These are phyloP conservation scores for Neurospora crassa DNA, from an alignment of 2,329 filamentous ascomycete species.

Conservation along the genomic window DNA sequence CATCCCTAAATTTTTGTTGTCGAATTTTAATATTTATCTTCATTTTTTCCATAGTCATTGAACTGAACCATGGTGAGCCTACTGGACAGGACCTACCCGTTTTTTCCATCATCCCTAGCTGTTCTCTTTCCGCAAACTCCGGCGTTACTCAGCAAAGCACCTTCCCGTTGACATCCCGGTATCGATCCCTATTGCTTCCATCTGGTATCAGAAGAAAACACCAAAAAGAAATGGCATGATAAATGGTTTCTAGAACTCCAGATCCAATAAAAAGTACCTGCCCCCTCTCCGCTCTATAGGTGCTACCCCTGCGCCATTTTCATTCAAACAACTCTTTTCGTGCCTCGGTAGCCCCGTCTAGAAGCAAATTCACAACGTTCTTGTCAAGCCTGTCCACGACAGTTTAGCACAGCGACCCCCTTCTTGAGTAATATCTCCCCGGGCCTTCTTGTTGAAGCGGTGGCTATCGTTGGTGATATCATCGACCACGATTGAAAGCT, in stretches of 20 bases:
- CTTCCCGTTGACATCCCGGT: neutral
- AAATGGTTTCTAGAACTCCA: neutral
- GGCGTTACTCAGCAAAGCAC: neutral
- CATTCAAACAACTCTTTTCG: neutral
- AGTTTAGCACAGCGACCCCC: neutral
- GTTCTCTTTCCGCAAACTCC: neutral
- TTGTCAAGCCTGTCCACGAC: neutral
- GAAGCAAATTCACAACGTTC: neutral
- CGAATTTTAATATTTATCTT: too few species aligned
- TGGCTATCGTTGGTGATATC: neutral
- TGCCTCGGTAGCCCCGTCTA: neutral
- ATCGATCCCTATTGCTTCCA: neutral
- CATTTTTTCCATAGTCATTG: too few species aligned
- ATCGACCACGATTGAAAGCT: neutral
- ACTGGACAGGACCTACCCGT: neutral
- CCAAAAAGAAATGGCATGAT: neutral
- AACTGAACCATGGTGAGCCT: neutral
- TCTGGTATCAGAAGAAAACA: neutral
- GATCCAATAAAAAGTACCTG: neutral
- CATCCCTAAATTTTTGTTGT: neutral
- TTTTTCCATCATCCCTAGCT: neutral
- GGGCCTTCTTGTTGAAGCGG: neutral
- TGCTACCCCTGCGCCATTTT: neutral
- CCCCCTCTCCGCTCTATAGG: neutral
- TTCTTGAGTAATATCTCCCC: neutral